Conservation (phyloP, 164 flowering plant species). For the Nymphaea thermarum region DNA sequence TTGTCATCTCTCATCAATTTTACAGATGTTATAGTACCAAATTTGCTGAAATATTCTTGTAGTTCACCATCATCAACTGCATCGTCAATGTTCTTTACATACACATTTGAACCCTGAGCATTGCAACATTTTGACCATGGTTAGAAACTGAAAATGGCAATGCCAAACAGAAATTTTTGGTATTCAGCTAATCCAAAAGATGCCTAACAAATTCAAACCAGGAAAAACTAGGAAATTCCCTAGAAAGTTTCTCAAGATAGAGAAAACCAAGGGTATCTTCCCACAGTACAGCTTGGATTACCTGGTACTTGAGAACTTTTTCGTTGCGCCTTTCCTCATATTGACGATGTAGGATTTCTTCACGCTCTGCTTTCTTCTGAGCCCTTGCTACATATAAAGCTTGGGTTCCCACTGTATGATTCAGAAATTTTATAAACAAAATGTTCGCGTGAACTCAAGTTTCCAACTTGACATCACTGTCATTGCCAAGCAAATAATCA, state of each 20-base stretch:
- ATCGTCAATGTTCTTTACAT: conserved; percentile 79
- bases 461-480: no score
- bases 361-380: conserved; percentile 82
- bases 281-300: conserved; percentile 3
- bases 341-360: conserved; percentile 42
- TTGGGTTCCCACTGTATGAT: conserved; percentile 42
- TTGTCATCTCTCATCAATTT: conserved; percentile 68
- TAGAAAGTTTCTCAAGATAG: no score
- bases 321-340: conserved; percentile 72
- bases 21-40: conserved; percentile 70
- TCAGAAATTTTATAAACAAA: no score
- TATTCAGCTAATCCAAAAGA: no score
- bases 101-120: conserved; percentile 60
- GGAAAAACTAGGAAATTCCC: no score
- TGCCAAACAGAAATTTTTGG: no score
- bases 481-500: no score
- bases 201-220: no score
- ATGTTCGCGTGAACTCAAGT: no score
- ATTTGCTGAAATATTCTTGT: conserved; percentile 49
- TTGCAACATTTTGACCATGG: no score
- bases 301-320: conserved; percentile 51
- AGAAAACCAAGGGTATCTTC: no score
- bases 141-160: no score
- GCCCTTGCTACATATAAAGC: conserved; percentile 73
- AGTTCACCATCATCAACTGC: conserved; percentile 53